Evolutionary conservation across 208 protist species (phyloP), one percentile per base, ranked within the genome.

Genomic region (Leishmania aethiopica): DNA sequence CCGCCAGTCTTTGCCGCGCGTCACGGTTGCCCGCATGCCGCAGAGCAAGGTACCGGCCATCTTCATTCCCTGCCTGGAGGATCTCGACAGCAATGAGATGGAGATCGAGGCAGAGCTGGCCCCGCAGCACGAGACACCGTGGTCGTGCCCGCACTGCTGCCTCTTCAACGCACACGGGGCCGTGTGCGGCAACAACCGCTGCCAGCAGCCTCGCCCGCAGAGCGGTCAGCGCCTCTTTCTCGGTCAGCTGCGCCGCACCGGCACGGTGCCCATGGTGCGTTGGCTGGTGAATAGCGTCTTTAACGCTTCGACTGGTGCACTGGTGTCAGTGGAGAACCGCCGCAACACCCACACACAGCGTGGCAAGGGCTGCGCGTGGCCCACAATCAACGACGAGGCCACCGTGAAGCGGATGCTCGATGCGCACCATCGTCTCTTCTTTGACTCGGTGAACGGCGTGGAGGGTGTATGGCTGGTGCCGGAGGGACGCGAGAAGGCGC

Each of bases 291-390:
- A 88, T 10, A 84, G 80, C 57, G 91, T 96, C 74, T 86, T 94
- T 25, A 80, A 93, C 77, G 79, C 85, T 1, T 83, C 86, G 35
- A 28, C 64, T 10, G 83, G 84, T 35, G 77, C 90, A 42, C 78
- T 96, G 17, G 49, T 90, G 32, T 88, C 80, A 64, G 91, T 94
- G 35, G 93, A 96, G 77, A 96, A 96, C 73, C 91, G 92, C 78
- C 89, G 88, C 51, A 90, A 96, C 84, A 75, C 82, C 40, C 47
- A 78, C 57, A 94, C 91, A 15, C 79, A 86, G 49, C 82, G 85
- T 47, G 93, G 93, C n/a, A 94, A 94, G 80, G 93, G 93, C 37
- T 96, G 93, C 79, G 91, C 90, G 28, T 96, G 93, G 93, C 86
- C 89, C 67, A 91, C 84, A 1, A 75, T 96, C n/a, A 37, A 64